Evolutionary conservation across 371 early-diverging fungal species (phyloP).

Genomic region (Zychaea mexicana): DNA sequence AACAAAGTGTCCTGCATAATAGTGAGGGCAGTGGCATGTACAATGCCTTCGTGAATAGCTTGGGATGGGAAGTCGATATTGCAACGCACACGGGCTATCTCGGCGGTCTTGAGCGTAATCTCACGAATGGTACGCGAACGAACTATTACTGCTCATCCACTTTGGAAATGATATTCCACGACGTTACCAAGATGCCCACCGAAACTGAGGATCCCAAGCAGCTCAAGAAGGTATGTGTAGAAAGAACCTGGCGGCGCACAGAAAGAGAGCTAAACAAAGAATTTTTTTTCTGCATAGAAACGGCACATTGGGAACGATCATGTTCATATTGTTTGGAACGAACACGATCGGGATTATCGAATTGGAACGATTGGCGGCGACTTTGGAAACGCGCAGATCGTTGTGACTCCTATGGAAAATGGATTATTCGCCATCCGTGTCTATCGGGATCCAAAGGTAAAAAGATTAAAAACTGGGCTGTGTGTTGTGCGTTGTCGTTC

Average conservation of each 20-base stretch:
- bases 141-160: constrained; percentile 85
- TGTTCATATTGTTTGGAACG: constrained; percentile 97
- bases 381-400: constrained; percentile 94
- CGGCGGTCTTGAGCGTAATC: constrained; percentile 85
- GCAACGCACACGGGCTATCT: constrained; percentile 83
- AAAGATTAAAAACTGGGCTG: no score
- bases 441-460: constrained; percentile 73
- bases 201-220: constrained; percentile 80
- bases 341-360: constrained; percentile 82
- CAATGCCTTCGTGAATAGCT: constrained; percentile 77
- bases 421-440: constrained; percentile 76
- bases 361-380: constrained; percentile 93
- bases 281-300: constrained; percentile 61
- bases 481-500: no score
- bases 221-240: constrained; percentile 86
- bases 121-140: constrained; percentile 77
- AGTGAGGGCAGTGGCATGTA: constrained; percentile 67
- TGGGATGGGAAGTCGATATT: constrained; percentile 88
- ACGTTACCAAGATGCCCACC: constrained; percentile 88
- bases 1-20: constrained; percentile 83
- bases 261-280: no score
- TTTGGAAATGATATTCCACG: constrained; percentile 91
- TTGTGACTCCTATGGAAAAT: constrained; percentile 78
- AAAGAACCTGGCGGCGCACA: constrained; percentile 64
- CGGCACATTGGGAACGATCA: constrained; percentile 98